Evolutionary conservation across 371 early-diverging fungal genomes (phyloP).

Genomic region (Mortierella sp.): DNA sequence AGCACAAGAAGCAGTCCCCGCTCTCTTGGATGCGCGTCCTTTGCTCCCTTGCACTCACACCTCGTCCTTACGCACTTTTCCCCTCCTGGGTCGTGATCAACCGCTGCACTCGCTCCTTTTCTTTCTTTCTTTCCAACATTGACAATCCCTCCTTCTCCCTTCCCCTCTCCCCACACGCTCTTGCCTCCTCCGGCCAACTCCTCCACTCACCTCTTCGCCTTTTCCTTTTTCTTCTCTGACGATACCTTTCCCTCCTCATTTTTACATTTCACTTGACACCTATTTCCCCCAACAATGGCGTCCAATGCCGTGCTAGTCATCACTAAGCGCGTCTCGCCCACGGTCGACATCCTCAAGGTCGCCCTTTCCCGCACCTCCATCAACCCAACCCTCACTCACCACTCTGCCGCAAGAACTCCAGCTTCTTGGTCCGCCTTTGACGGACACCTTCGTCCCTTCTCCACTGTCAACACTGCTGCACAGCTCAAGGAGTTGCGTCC

Average conservation of each 20-base stretch:
- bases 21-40: background rate
- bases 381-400: conserved; percentile 50
- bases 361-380: conserved; percentile 46
- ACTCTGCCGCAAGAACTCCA: conserved; percentile 29
- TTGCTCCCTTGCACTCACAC: too few relatives aligned
- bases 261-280: conserved; percentile 1
- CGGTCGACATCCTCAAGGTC: conserved; percentile 43
- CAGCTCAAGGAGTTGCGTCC: conserved; percentile 30
- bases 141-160: background rate
- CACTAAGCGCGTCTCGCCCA: conserved; percentile 50
- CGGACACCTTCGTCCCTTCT: conserved; percentile 50
- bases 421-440: conserved; percentile 42
- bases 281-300: conserved; percentile 29
- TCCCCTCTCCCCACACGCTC: background rate
- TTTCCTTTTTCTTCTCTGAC: background rate
- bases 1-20: background rate
- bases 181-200: background rate
- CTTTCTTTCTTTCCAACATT: background rate
- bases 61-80: too few relatives aligned
- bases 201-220: background rate
- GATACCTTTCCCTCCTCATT: background rate
- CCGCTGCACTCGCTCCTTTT: background rate
- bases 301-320: conserved; percentile 55
- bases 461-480: conserved; percentile 24
- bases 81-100: too few relatives aligned